Evolutionary conservation across 805 yeast genomes (phyloP), one percentile per base, ranked within the genome.

Genomic region (Wickerhamomyces queroliae): DNA sequence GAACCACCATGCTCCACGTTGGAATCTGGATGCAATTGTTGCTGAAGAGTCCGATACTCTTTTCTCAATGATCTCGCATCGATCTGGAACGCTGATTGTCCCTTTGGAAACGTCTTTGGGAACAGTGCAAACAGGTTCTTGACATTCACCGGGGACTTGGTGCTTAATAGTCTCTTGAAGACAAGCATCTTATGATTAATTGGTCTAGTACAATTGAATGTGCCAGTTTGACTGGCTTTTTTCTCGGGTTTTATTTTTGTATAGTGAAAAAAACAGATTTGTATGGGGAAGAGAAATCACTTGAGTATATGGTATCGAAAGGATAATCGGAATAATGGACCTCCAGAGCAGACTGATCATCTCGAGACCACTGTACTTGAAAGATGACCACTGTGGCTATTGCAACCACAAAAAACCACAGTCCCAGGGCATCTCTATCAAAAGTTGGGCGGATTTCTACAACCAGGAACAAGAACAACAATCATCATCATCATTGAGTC

Each of bases 1-100:
- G 43, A 46, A 46, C 47, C 33, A 16, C 33, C 40, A n/a, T 29
- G 22, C 4, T 35, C 41, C 46, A 42, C 28, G 41, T 61, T 45
- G 64, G 64, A 67, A 63, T 91, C 99, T 0, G 99, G 99, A 56
- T 91, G 99, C 36, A 74, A 70, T 42, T 71, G 67, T 27, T 83
- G 74, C 59, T 91, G 98, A 23, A 89, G 64, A 8, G 53, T 47
- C 29, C 95, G 64, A 58, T 79, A 91, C 58, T 93, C 98, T 42
- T 77, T 72, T 37, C 95, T 72, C 35, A 91, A 68, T 15, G 62
- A 52, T 35, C 69, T 63, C 12, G 66, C 51, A 52, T 87, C 79
- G 5, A 88, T 60, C 2, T 58, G 52, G 62, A 88, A 91, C 1
- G 83, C 83, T 3, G 89, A 88, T 2, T 80, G 75, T 0, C 81